Percentiles rank a stretch among this genome's conserved stretches.
Evolutionary conservation across 192 early-diverging fungal genomes (phyloP).

Genomic region (Backusella morwellensis): DNA sequence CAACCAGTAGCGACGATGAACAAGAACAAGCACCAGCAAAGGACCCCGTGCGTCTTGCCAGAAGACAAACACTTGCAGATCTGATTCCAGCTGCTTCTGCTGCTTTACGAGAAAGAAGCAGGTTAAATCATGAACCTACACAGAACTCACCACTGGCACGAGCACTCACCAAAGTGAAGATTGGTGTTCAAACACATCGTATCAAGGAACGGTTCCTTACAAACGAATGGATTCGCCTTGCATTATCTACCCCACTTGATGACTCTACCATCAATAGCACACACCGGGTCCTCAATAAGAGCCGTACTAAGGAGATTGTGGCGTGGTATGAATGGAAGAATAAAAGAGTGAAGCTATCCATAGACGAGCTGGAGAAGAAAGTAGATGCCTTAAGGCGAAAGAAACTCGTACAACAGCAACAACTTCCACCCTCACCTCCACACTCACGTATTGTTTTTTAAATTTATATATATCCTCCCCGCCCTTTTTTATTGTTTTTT

Average conservation of each 20-base stretch:
- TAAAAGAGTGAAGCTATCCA: conserved; percentile 9
- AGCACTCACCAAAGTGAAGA: conserved; percentile 25
- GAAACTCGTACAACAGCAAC: conserved; percentile 1
- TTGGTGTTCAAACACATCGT: conserved; percentile 26
- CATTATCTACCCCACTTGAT: conserved; percentile 24
- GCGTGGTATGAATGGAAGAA: conserved; percentile 36
- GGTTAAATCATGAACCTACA: not conserved
- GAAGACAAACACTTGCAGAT: conserved; percentile 24
- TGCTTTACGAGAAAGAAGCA: conserved; percentile 7
- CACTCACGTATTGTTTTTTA: not conserved
- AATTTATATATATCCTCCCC: not conserved
- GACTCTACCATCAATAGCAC: conserved; percentile 16
- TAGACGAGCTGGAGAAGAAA: conserved; percentile 23
- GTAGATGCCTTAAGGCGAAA: conserved; percentile 26
- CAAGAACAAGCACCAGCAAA: not conserved
- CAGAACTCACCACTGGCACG: conserved; percentile 21
- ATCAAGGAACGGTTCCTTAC: conserved; percentile 29
- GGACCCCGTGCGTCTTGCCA: not conserved
- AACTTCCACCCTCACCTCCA: not conserved
- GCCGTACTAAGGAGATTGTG: conserved; percentile 31
- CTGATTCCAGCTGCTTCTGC: conserved; percentile 29
- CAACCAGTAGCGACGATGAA: conserved; percentile 1
- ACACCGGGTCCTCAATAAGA: not conserved
- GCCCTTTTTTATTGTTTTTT: not conserved
- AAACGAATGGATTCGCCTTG: conserved; percentile 37